Conservation (phyloP, 1,284 basidiomycete species). For the Schizophyllum amplum region DNA sequence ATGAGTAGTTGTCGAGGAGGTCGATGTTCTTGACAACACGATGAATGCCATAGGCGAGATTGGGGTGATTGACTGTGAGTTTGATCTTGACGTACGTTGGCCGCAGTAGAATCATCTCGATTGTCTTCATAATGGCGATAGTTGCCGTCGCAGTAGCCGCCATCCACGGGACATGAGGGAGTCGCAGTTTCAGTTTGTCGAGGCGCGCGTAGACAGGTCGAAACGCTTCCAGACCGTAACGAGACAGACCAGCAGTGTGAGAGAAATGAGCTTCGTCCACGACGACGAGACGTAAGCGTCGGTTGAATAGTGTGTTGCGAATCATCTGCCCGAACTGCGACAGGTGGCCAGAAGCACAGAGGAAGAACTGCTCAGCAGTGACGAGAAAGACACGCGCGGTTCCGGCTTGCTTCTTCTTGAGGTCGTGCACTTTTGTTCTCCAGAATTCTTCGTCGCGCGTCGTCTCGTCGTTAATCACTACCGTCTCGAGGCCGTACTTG, state of each 20-base stretch:
- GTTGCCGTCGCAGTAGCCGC: constrained; percentile 17
- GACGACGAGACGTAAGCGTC: constrained; percentile 11
- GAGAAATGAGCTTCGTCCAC: constrained; percentile 19
- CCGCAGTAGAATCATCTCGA: constrained; percentile 15
- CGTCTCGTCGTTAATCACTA: constrained; percentile 23
- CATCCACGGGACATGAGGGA: constrained; percentile 12
- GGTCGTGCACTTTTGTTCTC: constrained; percentile 3
- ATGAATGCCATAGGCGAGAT: constrained; percentile 23
- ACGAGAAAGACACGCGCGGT: constrained; percentile 14
- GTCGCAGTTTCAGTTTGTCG: constrained; percentile 15
- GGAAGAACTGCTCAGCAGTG: constrained; percentile 19
- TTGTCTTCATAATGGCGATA: constrained; percentile 15
- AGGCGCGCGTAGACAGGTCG: constrained; percentile 18
- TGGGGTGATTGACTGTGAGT: constrained; percentile 20
- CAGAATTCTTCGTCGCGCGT: constrained; percentile 16
- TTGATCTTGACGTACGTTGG: constrained; percentile 10
- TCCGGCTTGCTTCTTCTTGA: constrained; percentile 4
- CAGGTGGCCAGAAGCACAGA: constrained; percentile 15
- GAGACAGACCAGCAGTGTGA: constrained; percentile 14
- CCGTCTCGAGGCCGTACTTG: constrained; percentile 16
- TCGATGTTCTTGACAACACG: constrained; percentile 13
- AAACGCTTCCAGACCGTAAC: constrained; percentile 18
- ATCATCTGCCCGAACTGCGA: constrained; percentile 12
- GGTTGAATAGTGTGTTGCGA: neutral
- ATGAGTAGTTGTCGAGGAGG: constrained; percentile 19